Conservation (phyloP, 192 early-diverging fungal species). For the Coemansia sp. region DNA sequence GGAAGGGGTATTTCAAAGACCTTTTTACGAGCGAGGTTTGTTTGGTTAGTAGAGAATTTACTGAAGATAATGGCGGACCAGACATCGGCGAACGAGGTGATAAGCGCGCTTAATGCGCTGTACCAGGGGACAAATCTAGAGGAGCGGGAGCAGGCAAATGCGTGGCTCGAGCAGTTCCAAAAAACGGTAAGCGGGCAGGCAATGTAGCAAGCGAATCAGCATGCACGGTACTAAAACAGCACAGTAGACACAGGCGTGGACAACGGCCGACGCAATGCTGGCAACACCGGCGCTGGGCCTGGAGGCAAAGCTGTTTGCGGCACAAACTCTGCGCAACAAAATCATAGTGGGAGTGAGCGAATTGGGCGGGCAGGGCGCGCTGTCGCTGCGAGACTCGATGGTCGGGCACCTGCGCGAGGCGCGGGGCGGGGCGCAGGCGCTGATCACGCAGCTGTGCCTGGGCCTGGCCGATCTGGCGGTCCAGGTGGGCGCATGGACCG, state of each 20-base stretch:
- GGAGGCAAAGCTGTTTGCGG: conserved; percentile 81
- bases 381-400: conserved; percentile 76
- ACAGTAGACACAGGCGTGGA: conserved; percentile 79
- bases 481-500: conserved; percentile 77
- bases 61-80: conserved; percentile 11
- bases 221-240: neutral
- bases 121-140: conserved; percentile 38
- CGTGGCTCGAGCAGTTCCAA: conserved; percentile 85
- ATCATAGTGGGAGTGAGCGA: conserved; percentile 79
- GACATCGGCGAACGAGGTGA: conserved; percentile 22
- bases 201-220: neutral
- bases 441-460: conserved; percentile 80
- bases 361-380: conserved; percentile 62
- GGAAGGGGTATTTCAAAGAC: neutral
- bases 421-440: conserved; percentile 59
- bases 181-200: conserved; percentile 64
- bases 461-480: conserved; percentile 81
- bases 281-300: conserved; percentile 54
- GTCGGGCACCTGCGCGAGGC: conserved; percentile 63
- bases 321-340: conserved; percentile 92
- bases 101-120: conserved; percentile 42
- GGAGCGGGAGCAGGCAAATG: conserved; percentile 59
- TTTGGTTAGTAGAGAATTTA: too few species aligned
- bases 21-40: too few species aligned
- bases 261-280: conserved; percentile 72